A percentile compares a stretch with the other conserved stretches of the same genome.
These are phyloP conservation scores for Azolla pinnata DNA, from an alignment of 75 land plant species.

Conservation along the genomic window DNA sequence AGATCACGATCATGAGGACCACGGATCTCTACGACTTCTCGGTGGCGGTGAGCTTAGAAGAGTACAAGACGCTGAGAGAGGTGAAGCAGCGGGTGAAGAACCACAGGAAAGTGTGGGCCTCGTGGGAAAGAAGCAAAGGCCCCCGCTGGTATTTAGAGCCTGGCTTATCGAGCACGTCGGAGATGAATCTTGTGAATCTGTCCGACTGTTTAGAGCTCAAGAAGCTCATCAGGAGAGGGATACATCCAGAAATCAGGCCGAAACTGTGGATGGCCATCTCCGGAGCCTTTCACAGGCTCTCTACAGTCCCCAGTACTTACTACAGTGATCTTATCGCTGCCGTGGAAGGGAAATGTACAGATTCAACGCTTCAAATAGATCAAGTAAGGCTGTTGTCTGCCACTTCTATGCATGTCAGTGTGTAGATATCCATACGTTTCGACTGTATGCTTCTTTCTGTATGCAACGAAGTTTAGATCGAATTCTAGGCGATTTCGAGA, in stretches of 20 bases:
- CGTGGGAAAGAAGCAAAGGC: slow-evolving; percentile 27
- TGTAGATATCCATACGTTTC: no score
- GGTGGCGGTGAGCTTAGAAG: slow-evolving; percentile 30
- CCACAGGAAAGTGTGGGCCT: slow-evolving; percentile 28
- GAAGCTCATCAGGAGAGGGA: slow-evolving; percentile 32
- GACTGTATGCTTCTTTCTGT: no score
- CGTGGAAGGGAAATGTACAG: slow-evolving; percentile 28
- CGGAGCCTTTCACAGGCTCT: slow-evolving; percentile 33
- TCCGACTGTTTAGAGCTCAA: slow-evolving; percentile 26
- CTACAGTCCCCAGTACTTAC: slow-evolving; percentile 37
- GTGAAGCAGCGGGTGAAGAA: slow-evolving; percentile 32
- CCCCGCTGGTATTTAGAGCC: slow-evolving; percentile 31
- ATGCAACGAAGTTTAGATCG: no score
- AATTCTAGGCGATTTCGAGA: neutral
- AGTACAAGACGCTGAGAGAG: slow-evolving; percentile 22
- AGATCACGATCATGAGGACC: slow-evolving; percentile 12
- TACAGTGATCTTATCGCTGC: slow-evolving; percentile 29
- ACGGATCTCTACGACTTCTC: slow-evolving; percentile 24
- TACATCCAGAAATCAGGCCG: slow-evolving; percentile 33
- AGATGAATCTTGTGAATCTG: slow-evolving; percentile 13
- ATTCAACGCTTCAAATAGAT: slow-evolving; percentile 40
- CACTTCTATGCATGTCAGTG: no score
- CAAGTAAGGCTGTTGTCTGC: slow-evolving; percentile 14
- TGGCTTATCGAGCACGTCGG: slow-evolving; percentile 14
- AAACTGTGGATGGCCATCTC: slow-evolving; percentile 31